These are phyloP conservation scores for Penicillium paneum DNA, from an alignment of 2,329 filamentous ascomycete genomes.

Conservation along the genomic window DNA sequence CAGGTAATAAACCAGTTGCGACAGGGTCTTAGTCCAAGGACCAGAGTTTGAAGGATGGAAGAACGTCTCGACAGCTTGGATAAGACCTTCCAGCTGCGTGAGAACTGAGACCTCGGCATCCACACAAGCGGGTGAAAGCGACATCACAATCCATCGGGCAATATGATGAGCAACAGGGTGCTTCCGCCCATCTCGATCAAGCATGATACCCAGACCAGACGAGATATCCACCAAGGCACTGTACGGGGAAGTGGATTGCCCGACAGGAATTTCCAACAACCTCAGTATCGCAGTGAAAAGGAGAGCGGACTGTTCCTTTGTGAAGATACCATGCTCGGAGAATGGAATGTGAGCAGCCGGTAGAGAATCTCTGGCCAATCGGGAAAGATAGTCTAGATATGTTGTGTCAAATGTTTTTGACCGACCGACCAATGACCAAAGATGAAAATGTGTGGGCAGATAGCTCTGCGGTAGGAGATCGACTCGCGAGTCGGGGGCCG, in stretches of 20 bases:
- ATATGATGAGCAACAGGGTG: conserved; percentile 90
- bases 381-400: conserved; percentile 85
- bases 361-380: conserved; percentile 80
- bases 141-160: conserved; percentile 89
- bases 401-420: conserved; percentile 83
- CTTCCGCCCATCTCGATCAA: conserved; percentile 91
- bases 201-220: conserved; percentile 75
- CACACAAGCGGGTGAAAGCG: conserved; percentile 78
- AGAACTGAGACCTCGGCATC: conserved; percentile 75
- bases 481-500: conserved; percentile 63
- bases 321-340: conserved; percentile 84
- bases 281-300: conserved; percentile 90
- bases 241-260: conserved; percentile 92
- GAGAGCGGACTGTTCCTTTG: conserved; percentile 82
- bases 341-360: conserved; percentile 73
- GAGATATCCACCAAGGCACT: conserved; percentile 74
- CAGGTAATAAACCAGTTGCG: conserved; percentile 87
- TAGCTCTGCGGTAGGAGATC: conserved; percentile 85
- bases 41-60: conserved; percentile 98
- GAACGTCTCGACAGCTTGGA: conserved; percentile 95
- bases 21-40: conserved; percentile 81
- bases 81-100: conserved; percentile 80
- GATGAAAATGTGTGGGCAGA: conserved; percentile 89
- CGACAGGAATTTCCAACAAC: conserved; percentile 90
- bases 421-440: conserved; percentile 90